Evolutionary conservation across 208 protist species (phyloP), one percentile per base, ranked within the genome.

Genomic region (Leishmania major): DNA sequence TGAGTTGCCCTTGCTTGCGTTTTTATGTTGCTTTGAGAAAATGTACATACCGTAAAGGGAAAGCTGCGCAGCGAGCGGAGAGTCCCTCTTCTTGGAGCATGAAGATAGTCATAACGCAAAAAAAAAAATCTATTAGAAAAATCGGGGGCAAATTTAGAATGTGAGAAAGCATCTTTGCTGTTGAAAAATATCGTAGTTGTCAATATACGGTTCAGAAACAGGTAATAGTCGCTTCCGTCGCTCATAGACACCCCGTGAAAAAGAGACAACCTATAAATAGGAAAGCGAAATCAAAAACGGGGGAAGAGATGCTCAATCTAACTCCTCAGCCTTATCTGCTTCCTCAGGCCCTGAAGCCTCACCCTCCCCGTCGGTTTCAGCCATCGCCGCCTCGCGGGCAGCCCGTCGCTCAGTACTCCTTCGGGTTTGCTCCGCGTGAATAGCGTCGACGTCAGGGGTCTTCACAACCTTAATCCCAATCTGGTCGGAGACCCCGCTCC

Each of bases 401-500:
- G 83, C 80, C 75, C 81, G 89, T 53, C 82, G 76, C 71, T 87
- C 84, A 55, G 87, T 81, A 28, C 88, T 87, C 62, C 82, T 75
- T 53, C 87, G 88, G 55, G 87, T 71, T 73, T 93, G 87, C 59
- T 93, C 88, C 40, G 79, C 82, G 80, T 91, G 90, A 53, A 87
- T 89, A 37, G 79, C 78, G 67, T 91, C 84, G 69, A 93, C 90
- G 28, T 83, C 84, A 53, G 76, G 47, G 19, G 86, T 86, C 80
- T 90, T 91, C 75, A 78, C 60, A 35, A 90, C 80, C 74, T 81
- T 81, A 45, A 93, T 84, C 77, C 90, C 85, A 55, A 91, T 91
- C 80, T 89, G 87, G 66, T 89, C 85, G 31, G 64, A 78, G 19
- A 85, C 77, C 15, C 85, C 73, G 53, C 75, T 82, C 79, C 78